Base-by-base conservation (phyloP, 177 flowering plant genomes). In the Vitis hybrid region DNA sequence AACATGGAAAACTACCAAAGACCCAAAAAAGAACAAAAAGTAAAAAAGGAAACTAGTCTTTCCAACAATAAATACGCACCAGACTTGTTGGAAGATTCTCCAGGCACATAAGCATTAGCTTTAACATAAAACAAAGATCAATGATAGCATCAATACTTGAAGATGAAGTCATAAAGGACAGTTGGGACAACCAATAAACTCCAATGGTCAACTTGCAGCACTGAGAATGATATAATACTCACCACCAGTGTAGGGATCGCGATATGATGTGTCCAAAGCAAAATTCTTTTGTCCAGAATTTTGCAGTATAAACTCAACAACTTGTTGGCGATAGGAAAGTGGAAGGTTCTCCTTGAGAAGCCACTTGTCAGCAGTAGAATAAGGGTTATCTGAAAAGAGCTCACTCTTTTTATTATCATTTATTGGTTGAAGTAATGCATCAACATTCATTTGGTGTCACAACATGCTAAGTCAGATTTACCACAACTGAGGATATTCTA, bases 211-310 rank as follows among this genome's bases (percentile, higher is more conserved):
- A 7, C 33, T 12, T 50, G 62, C 14, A 58, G 49, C 26, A 16
- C 21, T 56, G 13, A 56, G 57, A 69, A 19, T 6, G 11, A 62
- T 57, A 18, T n/a, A 14, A 70, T 64, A 77, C 95, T 86, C 71
- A 96, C 99, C 56, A 66, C 98, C 99, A 76, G 99, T 96, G 66
- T 77, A 96, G 49, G 99, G 99, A 81, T 96, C 99, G 74, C 88
- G 83, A 65, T 88, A 93, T 67, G 95, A 84, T 69, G 94, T 64
- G 83, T 92, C 85, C 65, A 89, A 76, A 56, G 83, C 51, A 56
- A 89, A 75, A 62, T 86, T 78, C 73, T 66, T 83, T 69, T 93
- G 97, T 51, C 97, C 98, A 62, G 95, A 73, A 78, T 90, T 96
- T 77, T 92, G 91, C 62, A 93, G 84, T 72, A 96, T 94, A 77